Evolutionary conservation across 106 monocot species (phyloP), one percentile per base, ranked within the genome.

Genomic region (Chionographis japonica): DNA sequence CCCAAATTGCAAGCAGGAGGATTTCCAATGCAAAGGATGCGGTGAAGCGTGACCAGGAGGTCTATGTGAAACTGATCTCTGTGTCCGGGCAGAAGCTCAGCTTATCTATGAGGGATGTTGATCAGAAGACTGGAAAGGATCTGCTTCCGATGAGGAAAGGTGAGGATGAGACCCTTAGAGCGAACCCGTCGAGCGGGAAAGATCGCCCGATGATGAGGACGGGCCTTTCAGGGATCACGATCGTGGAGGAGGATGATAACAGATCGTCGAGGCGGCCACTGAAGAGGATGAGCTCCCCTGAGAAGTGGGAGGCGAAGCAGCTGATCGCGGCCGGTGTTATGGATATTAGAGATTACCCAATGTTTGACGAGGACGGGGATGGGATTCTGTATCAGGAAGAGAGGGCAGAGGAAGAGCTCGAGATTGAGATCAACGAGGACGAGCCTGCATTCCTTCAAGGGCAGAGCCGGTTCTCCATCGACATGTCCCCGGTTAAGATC

Each of bases 401-500:
- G 61, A 91, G 85, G 20, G 85, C 83, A 8, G 94, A 95, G 66
- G 88, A 95, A 76, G 94, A 95, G 75, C 83, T 91, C n/a, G 94
- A 95, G 63, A 81, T 95, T 37, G 94, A 95, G 71, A 70, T 95
- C 3, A 95, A 95, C 74, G 94, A 95, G 72, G 94, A 95, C 58
- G 94, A 95, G 70, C 94, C 94, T 16, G 87, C 84, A 3, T 95
- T 94, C 75, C 81, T 95, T 58, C 88, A 91, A 37, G 94, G 94
- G n/a, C 94, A 95, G 77, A 95, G 85, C 49, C 56, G 90, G 58
- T 95, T 85, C 41, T 91, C 90, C 0, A 88, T 95, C 17, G 94
- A 95, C 54, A 95, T 95, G 94, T 95, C 94, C 2, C 94, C 94
- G 27, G 91, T 95, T 6, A 95, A 95, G 64, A 95, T 95, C 51